Evolutionary conservation across 345 rosid species (phyloP).

Genomic region (Arabidopsis thaliana): TAIR10.1 NC_003070.9:8686001-8686500

Average conservation of each 20-base stretch:
- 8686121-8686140: constrained; percentile 97
- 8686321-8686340: constrained; percentile 77
- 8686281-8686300: background rate
- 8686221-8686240: background rate
- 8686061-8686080: constrained; percentile 92
- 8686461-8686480: background rate
- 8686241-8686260: background rate
- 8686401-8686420: constrained; percentile 77
- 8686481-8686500: constrained; percentile 25
- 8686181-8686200: constrained; percentile 1
- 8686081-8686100: constrained; percentile 92
- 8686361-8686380: constrained; percentile 65
- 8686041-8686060: constrained; percentile 98
- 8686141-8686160: constrained; percentile 50
- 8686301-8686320: constrained; percentile 73
- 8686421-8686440: constrained; percentile 2
- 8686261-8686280: background rate
- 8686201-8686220: background rate
- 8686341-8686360: constrained; percentile 71
- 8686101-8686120: constrained; percentile 98
- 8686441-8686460: constrained; percentile 5
- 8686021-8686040: constrained; percentile 92
- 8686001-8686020: constrained; percentile 87
- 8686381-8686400: constrained; percentile 66
- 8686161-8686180: background rate